Base-by-base conservation (phyloP, 2,329 filamentous ascomycete species). In the Alternaria brassicicola region DNA sequence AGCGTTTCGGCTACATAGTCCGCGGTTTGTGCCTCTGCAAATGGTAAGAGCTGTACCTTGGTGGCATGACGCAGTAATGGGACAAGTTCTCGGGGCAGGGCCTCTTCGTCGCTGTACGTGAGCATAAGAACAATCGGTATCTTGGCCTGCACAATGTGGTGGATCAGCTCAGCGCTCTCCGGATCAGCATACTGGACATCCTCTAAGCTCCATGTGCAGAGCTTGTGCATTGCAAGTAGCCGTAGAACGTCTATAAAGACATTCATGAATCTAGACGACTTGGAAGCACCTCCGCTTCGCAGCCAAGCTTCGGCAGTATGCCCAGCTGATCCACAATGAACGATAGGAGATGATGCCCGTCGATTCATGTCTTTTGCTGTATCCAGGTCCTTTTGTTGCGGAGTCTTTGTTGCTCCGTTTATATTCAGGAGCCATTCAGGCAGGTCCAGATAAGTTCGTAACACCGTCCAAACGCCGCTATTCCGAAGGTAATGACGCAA, bases 111-210 rank as follows among this genome's bases (percentile, higher is more conserved):
- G 28, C 78, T 74, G 54, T 80, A 82, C 0, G 93, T 95, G 50
- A 97, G 80, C 42, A 75, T 73, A 28, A 76, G 52, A 1, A 94
- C 87, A 79, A 97, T 89, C 19, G 90, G 92, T 60, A 97, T 86
- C 63, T 89, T 89, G 1, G 89, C 88, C 49, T 84, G 83, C 54
- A 96, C 87, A 51, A 97, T 92, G 68, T 93, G 89, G 15, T 89
- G 85, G 36, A 97, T 89, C 51, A 97, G 81, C 57, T 96, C 92
- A 46, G 95, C 79, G 13, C 90, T 95, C 75, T 97, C 94, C 25
- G 90, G 86, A 72, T 97, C 94, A 6, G 93, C 92, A 75, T 92
- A 95, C 68, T 97, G 93, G 30, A 97, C 80, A 76, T 97, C 94
- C 70, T 97, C 94, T 26, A 97, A 79, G 67, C 89, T 93, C 67